Conservation (phyloP, 148 eudicot species). For the Gaultheria prostrata region DNA sequence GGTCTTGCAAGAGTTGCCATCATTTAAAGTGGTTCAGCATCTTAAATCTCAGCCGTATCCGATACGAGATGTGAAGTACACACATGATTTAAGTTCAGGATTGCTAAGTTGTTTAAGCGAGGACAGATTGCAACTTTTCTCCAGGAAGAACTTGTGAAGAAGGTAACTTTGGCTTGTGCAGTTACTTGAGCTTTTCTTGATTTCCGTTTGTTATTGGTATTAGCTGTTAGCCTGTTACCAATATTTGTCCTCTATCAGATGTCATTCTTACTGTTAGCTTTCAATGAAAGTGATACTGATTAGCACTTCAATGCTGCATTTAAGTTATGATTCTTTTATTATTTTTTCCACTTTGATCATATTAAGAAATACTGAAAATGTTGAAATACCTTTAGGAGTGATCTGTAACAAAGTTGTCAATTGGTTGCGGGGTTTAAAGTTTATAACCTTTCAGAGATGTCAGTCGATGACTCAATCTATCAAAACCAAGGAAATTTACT, state of each 20-base stretch:
- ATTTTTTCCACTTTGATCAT: neutral
- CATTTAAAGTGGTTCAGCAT: conserved; percentile 39
- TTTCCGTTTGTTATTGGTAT: neutral
- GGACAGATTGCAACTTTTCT: conserved; percentile 33
- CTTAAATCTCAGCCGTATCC: conserved; percentile 41
- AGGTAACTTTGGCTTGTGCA: conserved; percentile 17
- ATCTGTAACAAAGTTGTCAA: neutral
- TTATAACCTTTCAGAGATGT: too few relatives aligned
- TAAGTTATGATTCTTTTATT: neutral
- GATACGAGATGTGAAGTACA: conserved; percentile 55
- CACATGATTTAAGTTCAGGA: conserved; percentile 16
- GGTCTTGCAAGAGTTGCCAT: conserved; percentile 61
- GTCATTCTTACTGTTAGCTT: neutral
- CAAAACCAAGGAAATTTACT: too few relatives aligned
- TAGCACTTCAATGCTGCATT: neutral
- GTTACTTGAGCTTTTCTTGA: neutral
- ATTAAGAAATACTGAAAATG: neutral
- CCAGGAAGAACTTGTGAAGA: conserved; percentile 21
- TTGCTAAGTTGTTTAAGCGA: conserved; percentile 46
- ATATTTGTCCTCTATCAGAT: neutral
- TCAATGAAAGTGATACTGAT: neutral
- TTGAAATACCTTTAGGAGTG: neutral
- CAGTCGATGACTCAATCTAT: too few relatives aligned
- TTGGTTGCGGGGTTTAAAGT: too few relatives aligned
- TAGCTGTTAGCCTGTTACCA: neutral